phyloP scores from a whole-genome alignment of 345 rosid species.

The Hibiscus mutabilis region DNA sequence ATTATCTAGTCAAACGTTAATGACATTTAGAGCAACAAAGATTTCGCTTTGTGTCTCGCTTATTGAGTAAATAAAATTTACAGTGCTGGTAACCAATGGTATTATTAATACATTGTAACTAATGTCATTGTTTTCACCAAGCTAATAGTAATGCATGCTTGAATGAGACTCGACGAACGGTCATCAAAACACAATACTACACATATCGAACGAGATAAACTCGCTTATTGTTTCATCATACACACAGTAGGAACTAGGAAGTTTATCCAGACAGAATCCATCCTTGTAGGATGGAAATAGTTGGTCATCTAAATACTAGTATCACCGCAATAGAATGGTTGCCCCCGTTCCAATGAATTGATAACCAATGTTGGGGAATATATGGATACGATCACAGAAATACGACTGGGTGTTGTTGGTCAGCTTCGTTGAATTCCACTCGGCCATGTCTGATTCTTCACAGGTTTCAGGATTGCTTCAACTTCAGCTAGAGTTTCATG shows the following conservation, averaged over 20 bases:
- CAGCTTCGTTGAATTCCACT: slow-evolving; percentile 16
- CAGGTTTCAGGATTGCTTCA: slow-evolving; percentile 66
- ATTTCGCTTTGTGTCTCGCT: too few relatives aligned
- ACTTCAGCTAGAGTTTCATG: slow-evolving; percentile 45
- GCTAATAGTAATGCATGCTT: not conserved
- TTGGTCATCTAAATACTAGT: slow-evolving; percentile 5
- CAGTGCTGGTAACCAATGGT: not conserved
- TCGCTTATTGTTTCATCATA: not conserved
- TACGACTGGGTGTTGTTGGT: not conserved
- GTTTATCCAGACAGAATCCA: not conserved
- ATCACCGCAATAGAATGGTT: not conserved
- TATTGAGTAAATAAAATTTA: too few relatives aligned
- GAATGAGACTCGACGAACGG: not conserved
- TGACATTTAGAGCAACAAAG: too few relatives aligned
- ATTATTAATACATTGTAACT: not conserved
- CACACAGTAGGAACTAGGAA: not conserved
- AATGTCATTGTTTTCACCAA: not conserved
- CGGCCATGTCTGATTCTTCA: slow-evolving; percentile 84
- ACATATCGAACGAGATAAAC: not conserved
- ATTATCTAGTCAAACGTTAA: too few relatives aligned
- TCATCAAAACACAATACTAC: not conserved
- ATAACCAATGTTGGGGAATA: not conserved
- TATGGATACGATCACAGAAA: not conserved
- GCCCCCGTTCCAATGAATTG: not conserved
- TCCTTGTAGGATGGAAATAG: not conserved